A percentile compares a stretch with the other conserved stretches of the same genome.
Evolutionary conservation across 129 eudicot genomes (phyloP).

Genomic region (Solidago caesia): DNA sequence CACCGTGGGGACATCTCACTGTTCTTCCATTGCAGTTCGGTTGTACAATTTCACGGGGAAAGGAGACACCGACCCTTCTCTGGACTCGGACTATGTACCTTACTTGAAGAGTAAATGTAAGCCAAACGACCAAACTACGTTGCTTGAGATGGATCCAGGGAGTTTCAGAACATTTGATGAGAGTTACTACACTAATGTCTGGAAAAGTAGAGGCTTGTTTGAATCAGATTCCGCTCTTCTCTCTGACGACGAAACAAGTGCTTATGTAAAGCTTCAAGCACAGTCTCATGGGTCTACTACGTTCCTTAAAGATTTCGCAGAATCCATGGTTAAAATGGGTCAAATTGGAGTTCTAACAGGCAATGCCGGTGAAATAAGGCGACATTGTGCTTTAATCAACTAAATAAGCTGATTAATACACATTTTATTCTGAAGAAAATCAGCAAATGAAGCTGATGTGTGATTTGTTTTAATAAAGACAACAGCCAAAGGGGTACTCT

Average conservation of each 20-base stretch:
- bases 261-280: conserved; percentile 39
- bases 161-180: background rate
- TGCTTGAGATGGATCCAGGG: conserved; percentile 50
- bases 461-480: no score
- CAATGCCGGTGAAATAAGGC: conserved; percentile 43
- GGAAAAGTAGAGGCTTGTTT: conserved; percentile 25
- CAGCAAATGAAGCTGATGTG: no score
- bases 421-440: no score
- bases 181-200: background rate
- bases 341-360: no score
- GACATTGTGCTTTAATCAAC: conserved; percentile 31
- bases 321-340: conserved; percentile 37
- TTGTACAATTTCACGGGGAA: no score
- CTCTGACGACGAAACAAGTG: conserved; percentile 30
- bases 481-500: no score
- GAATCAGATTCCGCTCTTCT: conserved; percentile 40
- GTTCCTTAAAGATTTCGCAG: conserved; percentile 48
- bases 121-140: conserved; percentile 33
- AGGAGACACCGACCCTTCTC: background rate
- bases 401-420: background rate
- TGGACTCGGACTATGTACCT: conserved; percentile 38
- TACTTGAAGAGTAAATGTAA: conserved; percentile 34
- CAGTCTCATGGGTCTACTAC: conserved; percentile 16
- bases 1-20: no score
- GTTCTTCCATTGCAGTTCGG: no score